A percentile compares a stretch with the other conserved stretches of the same genome.
Evolutionary conservation across 1,284 basidiomycete species (phyloP).

Genomic region (Boletus sp.): DNA sequence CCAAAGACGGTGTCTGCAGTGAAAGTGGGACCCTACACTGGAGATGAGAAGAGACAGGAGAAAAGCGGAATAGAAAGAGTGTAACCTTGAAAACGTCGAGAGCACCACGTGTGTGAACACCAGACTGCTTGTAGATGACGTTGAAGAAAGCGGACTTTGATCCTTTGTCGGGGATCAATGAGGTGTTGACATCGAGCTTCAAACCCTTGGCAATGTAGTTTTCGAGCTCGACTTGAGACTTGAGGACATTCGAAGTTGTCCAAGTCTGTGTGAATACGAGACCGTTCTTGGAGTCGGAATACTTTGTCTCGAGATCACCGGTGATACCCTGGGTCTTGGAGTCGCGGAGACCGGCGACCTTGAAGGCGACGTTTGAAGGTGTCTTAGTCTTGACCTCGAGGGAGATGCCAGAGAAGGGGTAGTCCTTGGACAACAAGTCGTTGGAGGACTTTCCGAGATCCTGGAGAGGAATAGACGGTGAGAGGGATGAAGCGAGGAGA

Average conservation of each 20-base stretch:
- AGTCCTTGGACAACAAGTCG: constrained; percentile 94
- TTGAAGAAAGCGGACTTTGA: constrained; percentile 81
- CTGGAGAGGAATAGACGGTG: constrained; percentile 36
- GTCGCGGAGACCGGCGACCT: constrained; percentile 78
- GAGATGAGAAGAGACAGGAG: constrained; percentile 8
- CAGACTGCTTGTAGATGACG: constrained; percentile 94
- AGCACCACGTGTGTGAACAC: constrained; percentile 88
- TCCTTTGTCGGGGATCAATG: constrained; percentile 83
- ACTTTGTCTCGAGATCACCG: constrained; percentile 92
- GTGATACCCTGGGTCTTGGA: constrained; percentile 67
- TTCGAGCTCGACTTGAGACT: constrained; percentile 92
- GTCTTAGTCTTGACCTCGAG: constrained; percentile 96
- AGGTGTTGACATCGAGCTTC: constrained; percentile 89
- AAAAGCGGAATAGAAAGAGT: constrained; percentile 16
- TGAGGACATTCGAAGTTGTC: constrained; percentile 91
- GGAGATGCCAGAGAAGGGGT: constrained; percentile 74
- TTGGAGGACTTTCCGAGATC: constrained; percentile 97
- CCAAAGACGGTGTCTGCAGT: constrained; percentile 95
- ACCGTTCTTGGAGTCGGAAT: constrained; percentile 83
- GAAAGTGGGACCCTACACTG: constrained; percentile 83
- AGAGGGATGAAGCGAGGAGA: background rate
- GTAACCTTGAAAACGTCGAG: constrained; percentile 93
- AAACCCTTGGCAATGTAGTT: constrained; percentile 97
- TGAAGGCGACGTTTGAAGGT: constrained; percentile 85
- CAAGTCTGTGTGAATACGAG: constrained; percentile 90